phyloP scores from a whole-genome alignment of 306 rosid genomes.

The Cicer pinnatifidum region DNA sequence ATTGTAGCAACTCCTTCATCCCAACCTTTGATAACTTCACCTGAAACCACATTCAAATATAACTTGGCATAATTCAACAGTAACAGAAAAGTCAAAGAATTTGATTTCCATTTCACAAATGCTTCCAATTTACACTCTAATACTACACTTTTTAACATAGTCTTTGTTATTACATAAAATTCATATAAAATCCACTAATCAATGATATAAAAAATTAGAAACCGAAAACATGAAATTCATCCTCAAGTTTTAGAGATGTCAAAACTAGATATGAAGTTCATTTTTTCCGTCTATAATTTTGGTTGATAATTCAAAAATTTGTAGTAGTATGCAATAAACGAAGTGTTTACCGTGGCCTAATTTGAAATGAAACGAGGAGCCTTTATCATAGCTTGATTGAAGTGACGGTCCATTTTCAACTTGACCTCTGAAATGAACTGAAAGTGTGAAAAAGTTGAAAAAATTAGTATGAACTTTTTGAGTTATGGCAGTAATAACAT shows the following conservation, averaged over 20 bases:
- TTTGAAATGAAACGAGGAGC: conserved; percentile 57
- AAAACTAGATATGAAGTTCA: background rate
- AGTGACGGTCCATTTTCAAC: conserved; percentile 54
- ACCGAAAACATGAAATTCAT: no score
- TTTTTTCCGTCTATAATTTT: background rate
- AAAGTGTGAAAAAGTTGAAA: conserved; percentile 20
- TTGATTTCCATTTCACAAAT: conserved; percentile 1
- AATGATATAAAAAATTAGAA: no score
- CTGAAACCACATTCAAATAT: conserved; percentile 40
- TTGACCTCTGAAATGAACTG: conserved; percentile 64
- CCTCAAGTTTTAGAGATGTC: no score
- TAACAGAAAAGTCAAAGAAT: conserved; percentile 7
- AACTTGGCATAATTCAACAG: conserved; percentile 15
- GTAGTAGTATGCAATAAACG: background rate
- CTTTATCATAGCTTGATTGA: conserved; percentile 52
- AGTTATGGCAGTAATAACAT: background rate
- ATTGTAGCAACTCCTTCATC: conserved; percentile 70
- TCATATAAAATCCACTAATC: background rate
- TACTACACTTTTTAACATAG: background rate
- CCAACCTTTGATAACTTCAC: conserved; percentile 75
- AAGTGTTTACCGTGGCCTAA: conserved; percentile 61
- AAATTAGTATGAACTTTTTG: conserved; percentile 6
- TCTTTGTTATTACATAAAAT: no score
- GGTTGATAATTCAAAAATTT: background rate
- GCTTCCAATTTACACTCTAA: background rate